Base-by-base conservation (phyloP, 768 basidiomycete genomes). In the Brasilioporus rufonigricans region DNA sequence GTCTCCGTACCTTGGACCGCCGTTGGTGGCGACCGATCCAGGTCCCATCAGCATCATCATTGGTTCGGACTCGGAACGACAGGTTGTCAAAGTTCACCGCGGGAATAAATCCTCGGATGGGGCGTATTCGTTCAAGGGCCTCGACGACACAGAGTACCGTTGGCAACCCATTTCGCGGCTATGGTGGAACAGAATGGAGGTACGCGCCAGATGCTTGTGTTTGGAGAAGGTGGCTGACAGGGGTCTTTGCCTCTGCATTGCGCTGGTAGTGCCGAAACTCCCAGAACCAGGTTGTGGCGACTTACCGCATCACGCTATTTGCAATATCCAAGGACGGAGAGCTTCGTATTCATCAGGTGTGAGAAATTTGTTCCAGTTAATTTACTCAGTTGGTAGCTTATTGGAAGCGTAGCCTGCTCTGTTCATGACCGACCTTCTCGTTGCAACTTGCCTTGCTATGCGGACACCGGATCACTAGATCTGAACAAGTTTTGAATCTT, bases 291-390 rank as follows among this genome's bases (percentile, higher is more conserved):
- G 50, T 70, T 12, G 57, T 72, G 24, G 69, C 69, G 1, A 69
- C 68, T 12, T 70, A 72, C 47, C 69, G 69, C 19, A 56, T 67
- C 21, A 70, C 66, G 24, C 41, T 56, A 11, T 60, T 70, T 54
- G 71, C 69, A 13, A 29, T 71, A 31, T 61, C 48, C 35, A 70
- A 72, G 48, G 69, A 70, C 38, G 69, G 69, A 4, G 71, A 69
- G 32, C 67, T 70, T 6, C 47, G 63, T 19, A 59, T 70, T 24
- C 19, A 71, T 51, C 61, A 70, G 59, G 69, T 70, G 56, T n/a
- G 65, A 55, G 23, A 46, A 21, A 43, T 44, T 18, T 7, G n/a
- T 26, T 21, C 2, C 14, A 10, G 35, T 31, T n/a, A 8, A 21
- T 12, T 4, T 12, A 24, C 23, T 40, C 21, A 23, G 32, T 48